Conservation (phyloP, 2,329 filamentous ascomycete species). For the Clarireedia paspali region DNA sequence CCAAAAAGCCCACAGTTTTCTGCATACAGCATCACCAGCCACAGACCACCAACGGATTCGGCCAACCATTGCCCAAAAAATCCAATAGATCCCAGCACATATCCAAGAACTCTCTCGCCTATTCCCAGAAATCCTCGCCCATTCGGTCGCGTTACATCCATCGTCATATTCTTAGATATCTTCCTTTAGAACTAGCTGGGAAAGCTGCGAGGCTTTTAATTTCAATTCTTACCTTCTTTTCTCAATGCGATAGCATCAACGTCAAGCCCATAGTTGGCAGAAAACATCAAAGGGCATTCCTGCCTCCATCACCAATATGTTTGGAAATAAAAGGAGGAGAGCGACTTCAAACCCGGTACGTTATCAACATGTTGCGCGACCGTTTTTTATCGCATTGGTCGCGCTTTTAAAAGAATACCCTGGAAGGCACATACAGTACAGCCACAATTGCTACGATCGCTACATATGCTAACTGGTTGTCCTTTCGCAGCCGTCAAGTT, state of each 20-base stretch:
- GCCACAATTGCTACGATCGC: not conserved
- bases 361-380: slow-evolving; percentile 10
- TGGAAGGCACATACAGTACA: not conserved
- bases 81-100: not conserved
- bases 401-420: not conserved
- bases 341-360: slow-evolving; percentile 36
- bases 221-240: slow-evolving; percentile 7
- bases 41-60: not conserved
- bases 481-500: slow-evolving; percentile 47
- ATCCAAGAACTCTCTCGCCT: not conserved
- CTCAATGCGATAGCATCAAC: slow-evolving; percentile 26
- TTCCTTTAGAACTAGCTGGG: not conserved
- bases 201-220: not conserved
- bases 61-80: not conserved
- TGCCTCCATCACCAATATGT: slow-evolving; percentile 24
- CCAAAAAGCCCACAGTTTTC: not conserved
- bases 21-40: not conserved
- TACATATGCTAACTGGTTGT: slow-evolving; percentile 18
- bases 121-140: not conserved
- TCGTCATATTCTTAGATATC: slow-evolving; percentile 6
- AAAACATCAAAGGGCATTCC: slow-evolving; percentile 19
- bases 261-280: slow-evolving; percentile 29
- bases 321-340: slow-evolving; percentile 30
- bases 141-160: not conserved
- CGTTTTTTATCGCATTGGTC: slow-evolving; percentile 2